Percentiles rank a stretch among this genome's conserved stretches.
Conservation (phyloP, 108 stramenopile genomes). For the Pseudonitzschia multistriata region DNA sequence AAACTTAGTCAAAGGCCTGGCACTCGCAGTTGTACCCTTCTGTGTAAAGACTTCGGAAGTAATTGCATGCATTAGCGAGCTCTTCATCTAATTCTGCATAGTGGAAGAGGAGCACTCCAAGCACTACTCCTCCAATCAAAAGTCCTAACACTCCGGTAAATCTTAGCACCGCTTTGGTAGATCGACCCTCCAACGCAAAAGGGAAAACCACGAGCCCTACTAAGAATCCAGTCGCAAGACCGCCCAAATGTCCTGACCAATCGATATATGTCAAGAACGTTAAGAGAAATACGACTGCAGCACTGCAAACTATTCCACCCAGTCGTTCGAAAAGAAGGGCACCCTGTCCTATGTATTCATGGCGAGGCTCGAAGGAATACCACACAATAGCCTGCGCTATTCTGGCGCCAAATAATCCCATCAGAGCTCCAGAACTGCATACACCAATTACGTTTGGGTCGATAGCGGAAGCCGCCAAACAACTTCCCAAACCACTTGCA, state of each 20-base stretch:
- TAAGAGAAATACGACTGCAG: slow-evolving; percentile 32
- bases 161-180: slow-evolving; percentile 42
- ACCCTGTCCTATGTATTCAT: slow-evolving; percentile 1
- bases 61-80: slow-evolving; percentile 72
- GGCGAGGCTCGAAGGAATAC: slow-evolving; percentile 22
- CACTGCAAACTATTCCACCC: slow-evolving; percentile 32
- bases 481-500: slow-evolving; percentile 30
- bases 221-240: slow-evolving; percentile 43
- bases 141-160: slow-evolving; percentile 48
- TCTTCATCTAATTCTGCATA: slow-evolving; percentile 59
- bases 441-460: slow-evolving; percentile 51
- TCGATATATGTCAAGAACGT: slow-evolving; percentile 50
- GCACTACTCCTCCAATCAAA: slow-evolving; percentile 13
- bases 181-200: slow-evolving; percentile 26
- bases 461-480: slow-evolving; percentile 21
- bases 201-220: slow-evolving; percentile 44
- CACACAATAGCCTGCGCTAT: slow-evolving; percentile 46
- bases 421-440: slow-evolving; percentile 49
- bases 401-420: slow-evolving; percentile 64
- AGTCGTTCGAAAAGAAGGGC: slow-evolving; percentile 31
- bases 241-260: slow-evolving; percentile 59
- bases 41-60: slow-evolving; percentile 67
- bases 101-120: slow-evolving; percentile 38
- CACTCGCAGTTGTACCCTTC: slow-evolving; percentile 79
- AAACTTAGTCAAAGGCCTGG: not conserved